Evolutionary conservation across 2,329 filamentous ascomycete species (phyloP).

Genomic region (Triangularia verruculosa): DNA sequence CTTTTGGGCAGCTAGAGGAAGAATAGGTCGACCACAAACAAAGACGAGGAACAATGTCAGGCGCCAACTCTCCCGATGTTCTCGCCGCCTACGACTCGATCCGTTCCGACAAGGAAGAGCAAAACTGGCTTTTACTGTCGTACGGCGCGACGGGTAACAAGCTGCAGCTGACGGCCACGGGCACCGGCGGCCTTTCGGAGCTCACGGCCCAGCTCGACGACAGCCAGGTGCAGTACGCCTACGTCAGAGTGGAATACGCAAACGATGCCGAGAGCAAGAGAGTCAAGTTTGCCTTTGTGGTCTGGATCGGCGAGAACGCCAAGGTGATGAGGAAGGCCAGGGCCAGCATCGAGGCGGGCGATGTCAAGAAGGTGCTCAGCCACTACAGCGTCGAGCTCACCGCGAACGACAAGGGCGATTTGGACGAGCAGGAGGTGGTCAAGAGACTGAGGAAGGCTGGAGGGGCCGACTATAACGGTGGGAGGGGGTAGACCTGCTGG

Average conservation of each 20-base stretch:
- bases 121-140: constrained; percentile 66
- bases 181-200: constrained; percentile 59
- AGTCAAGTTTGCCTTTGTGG: constrained; percentile 65
- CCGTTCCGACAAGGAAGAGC: constrained; percentile 62
- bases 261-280: constrained; percentile 68
- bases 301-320: constrained; percentile 65
- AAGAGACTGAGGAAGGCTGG: constrained; percentile 61
- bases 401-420: constrained; percentile 56
- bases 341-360: constrained; percentile 64
- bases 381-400: constrained; percentile 66
- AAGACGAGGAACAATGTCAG: constrained; percentile 58
- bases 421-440: constrained; percentile 61
- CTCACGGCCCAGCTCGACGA: constrained; percentile 56
- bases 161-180: constrained; percentile 55
- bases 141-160: constrained; percentile 56
- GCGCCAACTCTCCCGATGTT: constrained; percentile 57
- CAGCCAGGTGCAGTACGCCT: constrained; percentile 62
- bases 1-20: neutral
- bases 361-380: constrained; percentile 60
- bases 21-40: too few species aligned
- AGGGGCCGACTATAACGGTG: constrained; percentile 69
- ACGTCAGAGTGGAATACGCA: constrained; percentile 65
- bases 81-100: constrained; percentile 64
- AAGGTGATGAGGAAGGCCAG: constrained; percentile 69
- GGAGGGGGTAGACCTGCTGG: constrained; percentile 44